A percentile compares a stretch with the other conserved stretches of the same genome.
Evolutionary conservation across 768 basidiomycete species (phyloP).

Genomic region (Leucosporidium creatinivorum): DNA sequence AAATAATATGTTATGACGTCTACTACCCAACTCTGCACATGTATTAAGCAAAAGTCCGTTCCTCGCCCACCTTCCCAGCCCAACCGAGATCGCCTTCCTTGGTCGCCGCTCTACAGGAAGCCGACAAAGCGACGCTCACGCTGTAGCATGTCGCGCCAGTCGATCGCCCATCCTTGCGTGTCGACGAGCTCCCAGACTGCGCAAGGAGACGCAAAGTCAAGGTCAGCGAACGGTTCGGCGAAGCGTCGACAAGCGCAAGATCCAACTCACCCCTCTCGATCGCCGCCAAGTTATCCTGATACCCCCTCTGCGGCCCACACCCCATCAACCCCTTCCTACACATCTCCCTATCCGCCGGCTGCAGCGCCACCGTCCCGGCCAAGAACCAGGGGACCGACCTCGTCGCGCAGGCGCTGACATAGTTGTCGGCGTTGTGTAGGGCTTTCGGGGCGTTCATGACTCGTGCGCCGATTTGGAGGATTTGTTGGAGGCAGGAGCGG

Average conservation of each 20-base stretch:
- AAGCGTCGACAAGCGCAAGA: not conserved
- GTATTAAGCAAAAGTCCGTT: too few species aligned
- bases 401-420: not conserved
- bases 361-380: slow-evolving; percentile 21
- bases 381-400: slow-evolving; percentile 23
- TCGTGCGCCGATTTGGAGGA: slow-evolving; percentile 16
- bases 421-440: not conserved
- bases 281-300: slow-evolving; percentile 15
- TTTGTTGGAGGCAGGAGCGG: slow-evolving; percentile 14
- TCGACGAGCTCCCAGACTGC: slow-evolving; percentile 24
- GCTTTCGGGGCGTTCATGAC: slow-evolving; percentile 1
- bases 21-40: too few species aligned
- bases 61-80: too few species aligned
- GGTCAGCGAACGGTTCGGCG: not conserved
- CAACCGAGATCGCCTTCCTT: too few species aligned
- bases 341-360: slow-evolving; percentile 9
- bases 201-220: not conserved
- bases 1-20: too few species aligned
- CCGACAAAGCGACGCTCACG: slow-evolving; percentile 21
- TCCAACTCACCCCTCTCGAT: slow-evolving; percentile 23
- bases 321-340: slow-evolving; percentile 19
- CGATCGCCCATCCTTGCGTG: slow-evolving; percentile 16
- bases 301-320: slow-evolving; percentile 26
- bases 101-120: slow-evolving; percentile 14
- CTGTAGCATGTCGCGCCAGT: slow-evolving; percentile 23